Evolutionary conservation across 768 basidiomycete genomes (phyloP), one percentile per base, ranked within the genome.

Genomic region (Pleurotus cornucopiae): DNA sequence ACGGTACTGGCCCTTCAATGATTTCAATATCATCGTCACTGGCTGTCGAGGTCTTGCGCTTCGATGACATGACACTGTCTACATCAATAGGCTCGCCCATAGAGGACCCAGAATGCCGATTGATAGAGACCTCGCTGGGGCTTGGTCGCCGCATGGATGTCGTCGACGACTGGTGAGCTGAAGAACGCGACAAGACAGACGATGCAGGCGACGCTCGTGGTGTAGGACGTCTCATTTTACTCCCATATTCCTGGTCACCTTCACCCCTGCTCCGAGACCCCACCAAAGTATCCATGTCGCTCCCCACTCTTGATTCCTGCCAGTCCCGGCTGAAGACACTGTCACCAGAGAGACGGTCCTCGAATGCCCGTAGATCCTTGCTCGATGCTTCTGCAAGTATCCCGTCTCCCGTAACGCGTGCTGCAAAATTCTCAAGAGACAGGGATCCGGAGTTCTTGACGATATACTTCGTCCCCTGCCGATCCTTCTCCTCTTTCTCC

Each of bases 241-340:
- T 41, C 39, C 62, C 56, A 44, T 46, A 45, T n/a, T 67, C 66
- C 21, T 66, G 61, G 34, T 65, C 63, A 38, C 55, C 56, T 45
- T 58, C 53, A 30, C 45, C 40, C 16, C 46, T 47, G 6, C 46
- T 26, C 45, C 40, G 16, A 11, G 21, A 53, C 20, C 54, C 54
- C 20, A 46, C 54, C 5, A 46, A 44, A 18, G 44, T n/a, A 11
- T 71, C 72, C 20, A 65, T 64, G 26, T 78, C 75, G 45, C 74
- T 63, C 20, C 74, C 68, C 57, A 84, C 64, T 51, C 88, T 76
- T 2, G 85, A 83, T 68, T 91, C 89, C 47, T 88, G 76, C 88
- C 88, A 91, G 66, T 91, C 90, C 23, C 89, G 76, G 56, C 78
- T 75, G 66, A 89, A 89, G 2, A 89, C 60, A 57, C 76, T 84